Conservation (phyloP, 192 early-diverging fungal species). For the Endogone sp. region DNA sequence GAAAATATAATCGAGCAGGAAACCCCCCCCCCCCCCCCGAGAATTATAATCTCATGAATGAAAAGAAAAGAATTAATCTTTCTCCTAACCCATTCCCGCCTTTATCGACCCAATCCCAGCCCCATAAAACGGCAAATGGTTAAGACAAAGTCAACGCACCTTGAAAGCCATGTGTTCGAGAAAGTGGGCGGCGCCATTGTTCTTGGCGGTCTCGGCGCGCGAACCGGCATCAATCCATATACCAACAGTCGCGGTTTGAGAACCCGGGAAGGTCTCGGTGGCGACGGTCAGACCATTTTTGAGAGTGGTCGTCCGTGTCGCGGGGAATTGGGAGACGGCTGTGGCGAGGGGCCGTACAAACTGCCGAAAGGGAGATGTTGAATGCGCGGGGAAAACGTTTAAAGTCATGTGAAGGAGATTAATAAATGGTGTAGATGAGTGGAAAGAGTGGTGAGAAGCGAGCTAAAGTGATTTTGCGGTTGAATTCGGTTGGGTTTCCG, state of each 20-base stretch:
- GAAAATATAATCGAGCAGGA: no score
- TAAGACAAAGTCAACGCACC: constrained; percentile 42
- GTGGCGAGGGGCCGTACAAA: constrained; percentile 49
- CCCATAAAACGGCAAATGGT: no score
- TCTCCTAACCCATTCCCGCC: no score
- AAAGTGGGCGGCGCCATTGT: constrained; percentile 97
- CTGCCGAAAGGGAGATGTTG: no score
- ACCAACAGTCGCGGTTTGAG: constrained; percentile 85
- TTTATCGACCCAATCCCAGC: no score
- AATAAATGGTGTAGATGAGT: not conserved
- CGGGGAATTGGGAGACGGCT: constrained; percentile 30
- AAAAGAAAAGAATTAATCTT: no score
- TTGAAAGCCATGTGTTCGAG: constrained; percentile 99
- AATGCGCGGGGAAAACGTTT: constrained; percentile 1
- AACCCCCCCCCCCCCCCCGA: no score
- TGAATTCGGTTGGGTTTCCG: no score
- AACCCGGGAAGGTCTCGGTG: constrained; percentile 73
- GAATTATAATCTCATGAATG: no score
- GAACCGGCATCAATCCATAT: constrained; percentile 90
- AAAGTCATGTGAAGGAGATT: not conserved
- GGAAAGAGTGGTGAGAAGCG: not conserved
- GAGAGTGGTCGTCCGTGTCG: constrained; percentile 66
- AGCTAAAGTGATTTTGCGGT: not conserved
- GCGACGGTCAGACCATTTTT: constrained; percentile 82
- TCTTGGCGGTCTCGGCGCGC: constrained; percentile 74